These are phyloP conservation scores for Butyriboletus appendiculatus DNA, from an alignment of 1,284 basidiomycete genomes.

Conservation along the genomic window DNA sequence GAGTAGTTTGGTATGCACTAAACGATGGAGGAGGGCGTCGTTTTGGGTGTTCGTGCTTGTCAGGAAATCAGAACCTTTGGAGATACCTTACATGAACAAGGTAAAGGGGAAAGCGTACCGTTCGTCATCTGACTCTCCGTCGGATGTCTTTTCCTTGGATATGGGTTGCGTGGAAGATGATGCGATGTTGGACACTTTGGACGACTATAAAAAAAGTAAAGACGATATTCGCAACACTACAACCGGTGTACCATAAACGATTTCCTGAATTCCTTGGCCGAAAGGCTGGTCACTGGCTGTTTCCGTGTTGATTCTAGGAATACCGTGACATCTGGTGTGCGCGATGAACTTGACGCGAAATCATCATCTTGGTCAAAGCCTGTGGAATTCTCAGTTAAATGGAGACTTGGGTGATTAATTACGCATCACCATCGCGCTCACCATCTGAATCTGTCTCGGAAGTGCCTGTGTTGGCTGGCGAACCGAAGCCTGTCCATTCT, in stretches of 20 bases:
- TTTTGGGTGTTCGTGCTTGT: conserved; percentile 71
- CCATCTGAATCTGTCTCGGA: conserved; percentile 15
- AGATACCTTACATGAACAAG: not conserved
- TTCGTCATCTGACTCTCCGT: conserved; percentile 49
- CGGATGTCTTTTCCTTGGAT: conserved; percentile 41
- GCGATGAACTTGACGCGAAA: conserved; percentile 36
- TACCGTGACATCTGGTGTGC: conserved; percentile 49
- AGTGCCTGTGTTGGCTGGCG: conserved; percentile 1
- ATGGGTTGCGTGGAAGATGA: conserved; percentile 32
- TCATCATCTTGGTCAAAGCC: conserved; percentile 45
- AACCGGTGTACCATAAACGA: conserved; percentile 65
- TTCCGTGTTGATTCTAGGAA: conserved; percentile 49
- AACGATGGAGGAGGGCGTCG: conserved; percentile 69
- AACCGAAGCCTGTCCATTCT: conserved; percentile 38
- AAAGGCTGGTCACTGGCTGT: conserved; percentile 21
- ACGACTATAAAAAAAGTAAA: conserved; percentile 53
- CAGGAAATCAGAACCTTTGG: conserved; percentile 2
- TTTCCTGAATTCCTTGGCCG: conserved; percentile 51
- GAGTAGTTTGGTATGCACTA: conserved; percentile 75
- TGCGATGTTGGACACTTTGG: conserved; percentile 66
- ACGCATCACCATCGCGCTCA: conserved; percentile 22
- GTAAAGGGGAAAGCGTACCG: conserved; percentile 11
- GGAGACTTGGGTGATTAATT: not conserved
- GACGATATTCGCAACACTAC: not conserved
- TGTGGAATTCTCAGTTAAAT: conserved; percentile 9